Base-by-base conservation (phyloP, 108 stramenopile genomes). In the Aurantiochytrium sp. region DNA sequence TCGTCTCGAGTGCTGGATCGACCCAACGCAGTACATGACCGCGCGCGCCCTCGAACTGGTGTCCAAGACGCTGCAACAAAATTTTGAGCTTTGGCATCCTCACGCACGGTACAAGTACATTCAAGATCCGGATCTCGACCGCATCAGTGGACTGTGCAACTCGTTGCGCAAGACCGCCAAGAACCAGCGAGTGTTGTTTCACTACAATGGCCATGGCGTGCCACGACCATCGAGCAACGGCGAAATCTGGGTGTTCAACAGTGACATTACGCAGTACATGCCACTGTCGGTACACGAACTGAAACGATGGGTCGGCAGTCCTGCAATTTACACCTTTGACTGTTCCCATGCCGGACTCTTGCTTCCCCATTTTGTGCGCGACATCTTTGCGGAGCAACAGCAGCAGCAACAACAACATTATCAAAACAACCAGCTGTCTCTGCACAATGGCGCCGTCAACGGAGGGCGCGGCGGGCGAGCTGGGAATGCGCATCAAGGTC, bases 131-230 rank as follows among this genome's bases (percentile, higher is more conserved):
- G 97, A 98, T 0, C 93, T 96, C n/a, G 97, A 98, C n/a, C 94
- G 96, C 60, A 96, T 99, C 1, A 92, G 95, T 53, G 88, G 90
- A 5, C 91, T 98, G 42, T 98, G 97, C 88, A 58, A 91, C 16
- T 72, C 90, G 44, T 91, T 98, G 89, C 89, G 99, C 47, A 91
- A 94, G 44, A 90, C 92, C 57, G 98, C 97, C 4, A 91, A 92
- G 72, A 35, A 28, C 45, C 97, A 98, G 90, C 91, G 99, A 44
- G 93, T 98, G 5, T 89, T 99, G 49, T 87, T 99, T 45, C 99
- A 99, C 93, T 98, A 98, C 94, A 98, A 99, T 93, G 98, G 98
- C 57, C 98, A 98, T 90, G 99, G 99, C 18, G 98, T 99, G 18
- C 99, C 99, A 4, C 73, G 96, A 44, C 98, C 98, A 5, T 98